Percentiles rank a stretch among this genome's conserved stretches.
phyloP scores from a whole-genome alignment of 2,329 filamentous ascomycete species.

The Penicillium glabrum region DNA sequence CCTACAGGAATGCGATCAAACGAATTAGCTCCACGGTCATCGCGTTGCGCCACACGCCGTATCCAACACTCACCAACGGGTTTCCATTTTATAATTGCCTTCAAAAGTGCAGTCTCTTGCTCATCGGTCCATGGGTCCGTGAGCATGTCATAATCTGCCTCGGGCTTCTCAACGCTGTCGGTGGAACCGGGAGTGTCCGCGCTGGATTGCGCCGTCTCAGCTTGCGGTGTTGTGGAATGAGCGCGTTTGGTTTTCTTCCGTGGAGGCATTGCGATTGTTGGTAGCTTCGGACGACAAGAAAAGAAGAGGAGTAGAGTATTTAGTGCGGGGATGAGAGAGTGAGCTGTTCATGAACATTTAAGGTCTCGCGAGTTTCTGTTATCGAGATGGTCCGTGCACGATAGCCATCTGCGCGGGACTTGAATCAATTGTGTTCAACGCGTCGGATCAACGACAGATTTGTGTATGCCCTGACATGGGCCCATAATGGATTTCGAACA shows the following conservation, averaged over 20 bases:
- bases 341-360: background rate
- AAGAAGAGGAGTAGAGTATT: constrained; percentile 1
- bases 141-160: constrained; percentile 49
- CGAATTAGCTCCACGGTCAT: constrained; percentile 1
- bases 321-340: background rate
- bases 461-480: constrained; percentile 12
- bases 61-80: constrained; percentile 68
- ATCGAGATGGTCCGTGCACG: constrained; percentile 25
- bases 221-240: constrained; percentile 29
- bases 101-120: constrained; percentile 89
- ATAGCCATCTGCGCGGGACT: constrained; percentile 22
- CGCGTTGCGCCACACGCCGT: background rate
- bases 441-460: background rate
- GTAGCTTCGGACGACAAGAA: background rate
- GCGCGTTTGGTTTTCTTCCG: constrained; percentile 63
- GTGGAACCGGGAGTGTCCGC: constrained; percentile 28
- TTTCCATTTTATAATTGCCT: constrained; percentile 91
- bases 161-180: constrained; percentile 32
- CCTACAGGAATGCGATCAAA: constrained; percentile 42
- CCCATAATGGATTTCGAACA: constrained; percentile 29
- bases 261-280: constrained; percentile 37
- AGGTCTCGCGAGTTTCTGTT: constrained; percentile 17
- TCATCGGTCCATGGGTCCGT: constrained; percentile 91
- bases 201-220: constrained; percentile 27
- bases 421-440: constrained; percentile 7